A percentile compares a stretch with the other conserved stretches of the same genome.
Conservation (phyloP, 371 early-diverging fungal genomes). For the Smittium culicis region DNA sequence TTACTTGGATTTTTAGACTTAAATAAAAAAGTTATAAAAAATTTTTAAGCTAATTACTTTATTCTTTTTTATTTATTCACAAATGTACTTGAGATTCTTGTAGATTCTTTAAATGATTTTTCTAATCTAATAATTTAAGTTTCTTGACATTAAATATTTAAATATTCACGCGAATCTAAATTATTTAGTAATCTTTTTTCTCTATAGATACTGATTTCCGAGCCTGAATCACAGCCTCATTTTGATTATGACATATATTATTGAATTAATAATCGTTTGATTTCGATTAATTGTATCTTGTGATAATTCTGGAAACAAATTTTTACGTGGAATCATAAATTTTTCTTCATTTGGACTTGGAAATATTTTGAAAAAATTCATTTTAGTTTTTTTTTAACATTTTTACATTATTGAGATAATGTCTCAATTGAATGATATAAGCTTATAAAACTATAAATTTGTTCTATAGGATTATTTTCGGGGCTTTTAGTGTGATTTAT, state of each 20-base stretch:
- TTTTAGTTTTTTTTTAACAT: not conserved
- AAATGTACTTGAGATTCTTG: not conserved
- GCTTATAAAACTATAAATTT: not conserved
- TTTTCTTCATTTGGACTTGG: not conserved
- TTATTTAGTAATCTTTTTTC: not conserved
- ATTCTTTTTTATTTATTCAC: not conserved
- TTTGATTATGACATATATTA: not conserved
- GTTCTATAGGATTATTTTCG: not conserved
- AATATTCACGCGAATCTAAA: not conserved
- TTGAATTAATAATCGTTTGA: not conserved
- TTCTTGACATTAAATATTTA: not conserved
- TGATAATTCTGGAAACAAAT: not conserved
- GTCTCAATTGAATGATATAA: not conserved
- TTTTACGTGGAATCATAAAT: not conserved
- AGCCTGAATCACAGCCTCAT: not conserved
- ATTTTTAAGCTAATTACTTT: not conserved
- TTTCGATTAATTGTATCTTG: not conserved
- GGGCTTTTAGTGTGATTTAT: not conserved
- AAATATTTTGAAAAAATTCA: not conserved
- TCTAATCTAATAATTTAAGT: not conserved
- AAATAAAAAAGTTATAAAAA: not conserved
- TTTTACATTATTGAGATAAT: not conserved
- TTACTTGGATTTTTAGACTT: not conserved
- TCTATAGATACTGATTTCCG: not conserved
- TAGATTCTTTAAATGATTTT: not conserved